Evolutionary conservation across 306 rosid genomes (phyloP).

Genomic region (apple (Malus domestica)): ASM211411v1 NC_041791.1:27025501-27026000

Average conservation of each 20-base stretch:
- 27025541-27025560: neutral
- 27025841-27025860: neutral
- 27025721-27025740: neutral
- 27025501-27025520: constrained; percentile 62
- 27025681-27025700: neutral
- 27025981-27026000: constrained; percentile 53
- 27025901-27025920: neutral
- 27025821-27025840: neutral
- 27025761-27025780: neutral
- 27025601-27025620: neutral
- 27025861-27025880: neutral
- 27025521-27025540: neutral
- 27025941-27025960: neutral
- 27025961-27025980: neutral
- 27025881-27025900: neutral
- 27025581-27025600: neutral
- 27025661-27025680: neutral
- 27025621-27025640: neutral
- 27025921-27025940: neutral
- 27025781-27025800: neutral
- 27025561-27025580: neutral
- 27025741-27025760: neutral
- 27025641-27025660: neutral
- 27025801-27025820: neutral
- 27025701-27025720: neutral